Conservation (phyloP, 2,329 filamentous ascomycete species). For the Nemania abortiva region DNA sequence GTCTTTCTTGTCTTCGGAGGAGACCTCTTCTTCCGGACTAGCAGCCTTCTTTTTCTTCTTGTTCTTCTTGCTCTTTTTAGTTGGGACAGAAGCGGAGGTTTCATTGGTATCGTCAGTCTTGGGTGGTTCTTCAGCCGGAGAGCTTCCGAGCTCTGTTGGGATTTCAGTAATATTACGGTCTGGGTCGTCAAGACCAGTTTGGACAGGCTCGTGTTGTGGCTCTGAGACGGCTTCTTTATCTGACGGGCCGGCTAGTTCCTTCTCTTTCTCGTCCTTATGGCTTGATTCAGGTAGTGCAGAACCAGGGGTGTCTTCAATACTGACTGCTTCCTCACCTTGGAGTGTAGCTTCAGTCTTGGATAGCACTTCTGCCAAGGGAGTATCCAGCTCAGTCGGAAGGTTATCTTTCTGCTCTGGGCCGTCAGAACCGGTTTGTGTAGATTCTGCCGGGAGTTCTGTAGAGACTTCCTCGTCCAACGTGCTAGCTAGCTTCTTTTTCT, state of each 20-base stretch:
- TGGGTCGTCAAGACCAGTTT: not conserved
- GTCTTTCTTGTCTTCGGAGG: not conserved
- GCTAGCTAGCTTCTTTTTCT: conserved; percentile 49
- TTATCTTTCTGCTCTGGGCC: not conserved
- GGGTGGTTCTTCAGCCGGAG: conserved; percentile 2
- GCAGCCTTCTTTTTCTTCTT: conserved; percentile 54
- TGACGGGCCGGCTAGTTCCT: conserved; percentile 41
- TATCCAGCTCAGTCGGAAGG: not conserved
- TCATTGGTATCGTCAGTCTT: conserved; percentile 20
- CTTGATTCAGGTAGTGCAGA: conserved; percentile 38
- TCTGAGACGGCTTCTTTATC: conserved; percentile 26
- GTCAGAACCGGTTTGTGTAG: conserved; percentile 11
- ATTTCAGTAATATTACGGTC: not conserved
- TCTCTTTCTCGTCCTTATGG: conserved; percentile 51
- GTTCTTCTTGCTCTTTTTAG: conserved; percentile 50
- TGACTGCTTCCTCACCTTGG: conserved; percentile 15
- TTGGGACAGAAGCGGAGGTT: conserved; percentile 23
- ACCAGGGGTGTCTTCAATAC: conserved; percentile 32
- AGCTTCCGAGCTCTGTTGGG: not conserved
- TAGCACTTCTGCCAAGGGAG: too few relatives aligned
- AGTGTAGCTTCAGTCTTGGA: conserved; percentile 8
- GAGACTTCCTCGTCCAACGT: conserved; percentile 29
- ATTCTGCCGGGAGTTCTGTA: conserved; percentile 22
- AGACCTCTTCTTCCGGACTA: conserved; percentile 11
- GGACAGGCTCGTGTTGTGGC: conserved; percentile 25